Conservation (phyloP, 2,329 filamentous ascomycete species). For the Cercospora nicotianae region DNA sequence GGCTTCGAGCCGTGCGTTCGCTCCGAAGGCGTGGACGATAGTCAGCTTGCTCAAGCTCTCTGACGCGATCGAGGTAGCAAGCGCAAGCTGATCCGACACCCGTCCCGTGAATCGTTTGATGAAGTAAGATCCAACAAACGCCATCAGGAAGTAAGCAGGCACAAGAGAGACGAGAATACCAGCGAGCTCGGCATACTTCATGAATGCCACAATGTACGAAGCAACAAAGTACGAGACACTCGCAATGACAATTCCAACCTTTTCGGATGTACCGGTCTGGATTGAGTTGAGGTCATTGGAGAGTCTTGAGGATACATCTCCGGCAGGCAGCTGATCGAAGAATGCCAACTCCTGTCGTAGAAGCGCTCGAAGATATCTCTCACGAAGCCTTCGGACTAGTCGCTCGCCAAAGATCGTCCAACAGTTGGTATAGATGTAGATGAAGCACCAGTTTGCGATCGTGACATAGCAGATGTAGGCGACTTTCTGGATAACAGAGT, state of each 20-base stretch:
- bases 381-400: slow-evolving; percentile 62
- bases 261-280: background rate
- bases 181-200: background rate
- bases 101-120: slow-evolving; percentile 53
- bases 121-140: slow-evolving; percentile 37
- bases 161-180: background rate
- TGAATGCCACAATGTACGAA: background rate
- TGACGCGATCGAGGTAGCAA: slow-evolving; percentile 62
- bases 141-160: background rate
- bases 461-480: slow-evolving; percentile 63
- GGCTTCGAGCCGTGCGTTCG: slow-evolving; percentile 58
- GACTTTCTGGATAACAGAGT: slow-evolving; percentile 58
- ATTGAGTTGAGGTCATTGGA: slow-evolving; percentile 61
- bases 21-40: slow-evolving; percentile 50
- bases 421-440: slow-evolving; percentile 64
- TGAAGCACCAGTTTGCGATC: slow-evolving; percentile 54
- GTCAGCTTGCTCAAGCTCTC: slow-evolving; percentile 60
- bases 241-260: background rate
- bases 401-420: slow-evolving; percentile 66
- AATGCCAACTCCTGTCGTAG: slow-evolving; percentile 63
- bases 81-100: slow-evolving; percentile 56
- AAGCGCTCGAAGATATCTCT: slow-evolving; percentile 59
- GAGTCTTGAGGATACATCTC: slow-evolving; percentile 63
- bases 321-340: slow-evolving; percentile 63
- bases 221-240: background rate